Conservation (phyloP, 1,284 basidiomycete genomes). For the Marasmius oreades region DNA sequence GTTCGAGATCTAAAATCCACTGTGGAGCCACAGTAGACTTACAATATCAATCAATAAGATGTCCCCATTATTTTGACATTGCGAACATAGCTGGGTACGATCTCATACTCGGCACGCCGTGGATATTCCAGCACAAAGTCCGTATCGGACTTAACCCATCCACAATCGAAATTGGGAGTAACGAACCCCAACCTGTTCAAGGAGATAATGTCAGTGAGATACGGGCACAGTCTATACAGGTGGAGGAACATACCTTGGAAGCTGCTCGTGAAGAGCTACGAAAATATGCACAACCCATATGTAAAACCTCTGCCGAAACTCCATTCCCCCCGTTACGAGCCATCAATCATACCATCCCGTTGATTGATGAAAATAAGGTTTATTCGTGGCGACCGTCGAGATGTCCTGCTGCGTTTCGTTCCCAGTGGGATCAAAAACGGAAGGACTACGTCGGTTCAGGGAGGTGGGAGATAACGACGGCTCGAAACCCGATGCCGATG, state of each 20-base stretch:
- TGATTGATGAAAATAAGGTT: slow-evolving; percentile 26
- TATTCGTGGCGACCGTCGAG: slow-evolving; percentile 25
- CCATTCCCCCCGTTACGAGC: slow-evolving; percentile 25
- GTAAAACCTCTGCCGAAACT: slow-evolving; percentile 21
- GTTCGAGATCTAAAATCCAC: slow-evolving; percentile 20
- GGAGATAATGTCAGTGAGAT: slow-evolving; percentile 19
- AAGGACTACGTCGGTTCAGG: slow-evolving; percentile 25
- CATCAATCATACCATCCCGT: slow-evolving; percentile 32
- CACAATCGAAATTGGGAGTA: slow-evolving; percentile 20
- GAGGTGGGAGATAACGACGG: slow-evolving; percentile 25
- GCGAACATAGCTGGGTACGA: slow-evolving; percentile 29
- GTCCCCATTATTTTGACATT: slow-evolving; percentile 21
- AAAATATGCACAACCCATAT: slow-evolving; percentile 21
- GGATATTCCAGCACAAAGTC: slow-evolving; percentile 26
- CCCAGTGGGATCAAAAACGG: slow-evolving; percentile 22
- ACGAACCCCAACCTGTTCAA: slow-evolving; percentile 12
- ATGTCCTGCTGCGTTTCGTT: slow-evolving; percentile 26
- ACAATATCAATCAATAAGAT: slow-evolving; percentile 14
- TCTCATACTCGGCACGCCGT: slow-evolving; percentile 29
- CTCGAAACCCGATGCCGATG: slow-evolving; percentile 31
- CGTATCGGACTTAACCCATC: slow-evolving; percentile 15
- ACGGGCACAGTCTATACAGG: slow-evolving; percentile 12
- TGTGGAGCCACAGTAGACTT: slow-evolving; percentile 12
- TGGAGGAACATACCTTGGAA: slow-evolving; percentile 18
- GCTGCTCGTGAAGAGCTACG: slow-evolving; percentile 15